phyloP scores from a whole-genome alignment of 2,329 filamentous ascomycete genomes.

The Beauveria australis region DNA sequence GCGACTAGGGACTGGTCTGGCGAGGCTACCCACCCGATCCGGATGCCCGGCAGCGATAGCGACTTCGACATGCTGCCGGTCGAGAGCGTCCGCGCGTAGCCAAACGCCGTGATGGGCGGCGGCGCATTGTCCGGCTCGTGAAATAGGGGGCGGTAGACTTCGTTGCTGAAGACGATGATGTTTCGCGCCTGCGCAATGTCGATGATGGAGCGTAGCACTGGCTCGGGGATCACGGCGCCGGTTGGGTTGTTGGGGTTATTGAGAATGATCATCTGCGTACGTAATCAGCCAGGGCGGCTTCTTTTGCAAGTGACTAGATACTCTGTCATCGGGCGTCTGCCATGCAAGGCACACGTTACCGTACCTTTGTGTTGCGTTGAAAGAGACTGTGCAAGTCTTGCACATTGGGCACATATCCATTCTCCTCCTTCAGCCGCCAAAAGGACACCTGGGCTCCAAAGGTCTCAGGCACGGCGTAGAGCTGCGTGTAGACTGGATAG shows the following conservation, averaged over 20 bases:
- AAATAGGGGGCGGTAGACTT: slow-evolving; percentile 80
- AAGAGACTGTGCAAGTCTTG: slow-evolving; percentile 58
- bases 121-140: slow-evolving; percentile 49
- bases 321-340: not conserved
- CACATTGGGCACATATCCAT: slow-evolving; percentile 60
- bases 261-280: slow-evolving; percentile 35
- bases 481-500: slow-evolving; percentile 79
- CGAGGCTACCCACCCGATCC: slow-evolving; percentile 75
- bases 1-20: slow-evolving; percentile 54
- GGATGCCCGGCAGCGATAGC: slow-evolving; percentile 73
- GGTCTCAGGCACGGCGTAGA: slow-evolving; percentile 66
- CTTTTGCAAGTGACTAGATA: slow-evolving; percentile 17
- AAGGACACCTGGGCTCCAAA: slow-evolving; percentile 70
- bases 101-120: slow-evolving; percentile 62
- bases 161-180: slow-evolving; percentile 65
- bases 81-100: slow-evolving; percentile 61
- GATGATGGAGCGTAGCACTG: slow-evolving; percentile 53
- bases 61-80: slow-evolving; percentile 82
- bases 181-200: slow-evolving; percentile 52
- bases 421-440: slow-evolving; percentile 60
- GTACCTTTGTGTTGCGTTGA: slow-evolving; percentile 60
- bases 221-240: slow-evolving; percentile 57
- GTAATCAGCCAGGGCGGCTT: not conserved
- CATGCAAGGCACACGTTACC: slow-evolving; percentile 24
- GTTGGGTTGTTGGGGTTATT: slow-evolving; percentile 82